Conservation (phyloP, 345 rosid species). For the Salix purpurea region DNA sequence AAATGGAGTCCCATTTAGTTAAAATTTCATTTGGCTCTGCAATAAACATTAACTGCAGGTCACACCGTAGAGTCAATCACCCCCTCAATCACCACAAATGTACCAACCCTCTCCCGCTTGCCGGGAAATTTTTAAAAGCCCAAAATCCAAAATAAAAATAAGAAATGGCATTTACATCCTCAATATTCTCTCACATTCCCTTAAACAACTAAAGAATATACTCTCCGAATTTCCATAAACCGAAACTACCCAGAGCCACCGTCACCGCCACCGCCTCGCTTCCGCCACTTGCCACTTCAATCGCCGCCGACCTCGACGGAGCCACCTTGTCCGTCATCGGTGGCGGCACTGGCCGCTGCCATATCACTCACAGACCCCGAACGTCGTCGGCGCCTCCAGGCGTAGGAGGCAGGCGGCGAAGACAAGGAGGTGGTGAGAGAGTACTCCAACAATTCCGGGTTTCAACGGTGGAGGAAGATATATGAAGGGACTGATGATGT, state of each 20-base stretch:
- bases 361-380: slow-evolving; percentile 75
- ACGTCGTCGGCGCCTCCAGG: slow-evolving; percentile 71
- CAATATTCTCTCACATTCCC: slow-evolving; percentile 42
- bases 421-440: slow-evolving; percentile 92
- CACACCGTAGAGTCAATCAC: too few species aligned
- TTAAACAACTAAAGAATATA: slow-evolving; percentile 19
- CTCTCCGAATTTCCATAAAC: slow-evolving; percentile 31
- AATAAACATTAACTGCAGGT: too few species aligned
- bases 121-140: slow-evolving; percentile 5
- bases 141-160: not conserved
- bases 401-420: slow-evolving; percentile 84
- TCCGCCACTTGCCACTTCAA: slow-evolving; percentile 18
- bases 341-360: slow-evolving; percentile 82
- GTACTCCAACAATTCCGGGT: slow-evolving; percentile 82
- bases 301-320: slow-evolving; percentile 46
- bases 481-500: slow-evolving; percentile 88
- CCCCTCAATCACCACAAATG: not conserved
- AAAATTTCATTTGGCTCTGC: too few species aligned
- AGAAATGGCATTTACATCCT: slow-evolving; percentile 60
- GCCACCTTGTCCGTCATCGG: slow-evolving; percentile 61
- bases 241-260: slow-evolving; percentile 7
- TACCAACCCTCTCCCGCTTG: slow-evolving; percentile 12
- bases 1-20: too few species aligned
- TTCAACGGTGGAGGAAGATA: slow-evolving; percentile 93
- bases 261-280: slow-evolving; percentile 34